A percentile compares a stretch with the other conserved stretches of the same genome.
Conservation (phyloP, 352 stramenopile species). For the Phytophthora meadii region DNA sequence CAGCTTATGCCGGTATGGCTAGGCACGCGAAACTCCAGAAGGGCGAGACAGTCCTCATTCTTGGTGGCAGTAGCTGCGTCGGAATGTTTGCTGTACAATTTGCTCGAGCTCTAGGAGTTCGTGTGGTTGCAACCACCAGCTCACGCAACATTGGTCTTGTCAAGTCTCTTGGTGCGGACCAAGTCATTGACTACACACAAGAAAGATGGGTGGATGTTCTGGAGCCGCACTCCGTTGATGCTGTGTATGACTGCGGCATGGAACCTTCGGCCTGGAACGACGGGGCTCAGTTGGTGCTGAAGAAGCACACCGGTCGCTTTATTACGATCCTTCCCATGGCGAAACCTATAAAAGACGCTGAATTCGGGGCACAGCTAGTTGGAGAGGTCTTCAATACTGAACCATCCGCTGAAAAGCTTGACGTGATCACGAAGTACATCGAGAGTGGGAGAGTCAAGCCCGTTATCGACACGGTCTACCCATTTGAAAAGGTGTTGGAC, state of each 20-base stretch:
- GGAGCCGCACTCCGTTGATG: slow-evolving; percentile 36
- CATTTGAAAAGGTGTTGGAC: slow-evolving; percentile 56
- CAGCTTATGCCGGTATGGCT: slow-evolving; percentile 34
- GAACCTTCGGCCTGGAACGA: slow-evolving; percentile 37
- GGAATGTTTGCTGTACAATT: slow-evolving; percentile 63
- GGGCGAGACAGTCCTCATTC: slow-evolving; percentile 46
- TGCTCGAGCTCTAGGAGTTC: slow-evolving; percentile 37
- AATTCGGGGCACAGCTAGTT: slow-evolving; percentile 44
- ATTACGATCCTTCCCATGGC: slow-evolving; percentile 27
- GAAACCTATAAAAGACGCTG: slow-evolving; percentile 41
- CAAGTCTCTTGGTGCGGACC: slow-evolving; percentile 43
- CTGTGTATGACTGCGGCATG: slow-evolving; percentile 39
- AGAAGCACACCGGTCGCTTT: slow-evolving; percentile 33
- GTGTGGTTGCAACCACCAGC: slow-evolving; percentile 36
- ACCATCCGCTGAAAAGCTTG: slow-evolving; percentile 13
- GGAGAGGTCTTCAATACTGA: slow-evolving; percentile 16
- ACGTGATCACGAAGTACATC: slow-evolving; percentile 45
- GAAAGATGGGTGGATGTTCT: slow-evolving; percentile 36
- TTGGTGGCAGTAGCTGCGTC: slow-evolving; percentile 61
- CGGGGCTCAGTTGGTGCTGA: slow-evolving; percentile 35
- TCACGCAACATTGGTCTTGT: slow-evolving; percentile 43
- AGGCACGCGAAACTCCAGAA: slow-evolving; percentile 22
- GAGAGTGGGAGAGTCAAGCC: slow-evolving; percentile 46
- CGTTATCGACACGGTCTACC: slow-evolving; percentile 51
- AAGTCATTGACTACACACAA: slow-evolving; percentile 74